Evolutionary conservation across 768 basidiomycete genomes (phyloP), one percentile per base, ranked within the genome.

Genomic region (Boletus sp.): DNA sequence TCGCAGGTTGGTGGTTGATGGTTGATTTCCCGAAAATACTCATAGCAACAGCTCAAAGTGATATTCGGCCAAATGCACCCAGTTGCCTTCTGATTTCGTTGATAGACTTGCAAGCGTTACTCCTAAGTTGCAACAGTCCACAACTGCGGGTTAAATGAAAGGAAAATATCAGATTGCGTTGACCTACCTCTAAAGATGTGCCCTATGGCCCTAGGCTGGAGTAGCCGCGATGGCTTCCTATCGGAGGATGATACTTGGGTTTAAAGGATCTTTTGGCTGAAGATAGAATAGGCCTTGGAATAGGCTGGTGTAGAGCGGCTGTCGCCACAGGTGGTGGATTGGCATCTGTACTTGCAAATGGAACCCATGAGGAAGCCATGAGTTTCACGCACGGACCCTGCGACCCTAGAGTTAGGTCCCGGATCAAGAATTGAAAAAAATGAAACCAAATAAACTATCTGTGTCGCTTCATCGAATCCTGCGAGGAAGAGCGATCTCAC

Each of bases 181-280:
- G 52, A 49, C 76, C 47, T 61, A 85, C 90, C 79, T 87, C 92
- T 58, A 90, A 82, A 24, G 92, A 94, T 57, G 81, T 85, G 39
- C 88, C 87, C 80, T 73, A 68, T 94, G n/a, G n/a, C n/a, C n/a
- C n/a, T n/a, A 96, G 17, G 80, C 80, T 15, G 88, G 88, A 80
- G 89, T 91, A 60, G 85, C 86, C 15, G 86, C 81, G 53, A 94
- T 92, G 39, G 85, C 81, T 71, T 94, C 92, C 70, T 89, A 95
- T 57, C 89, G 86, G 40, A 88, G 76, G 7, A 76, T 82, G 12
- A 73, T 55, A 49, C 48, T 75, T 15, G 75, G 61, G 54, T 73
- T 78, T 7, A 73, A 67, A n/a, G 73, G 64, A 60, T 94, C 63
- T 91, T 91, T 67, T 94, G 92, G 37, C 52, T 68, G 58, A 77